Evolutionary conservation across 78 protist species (phyloP).

Genomic region (Dictyostelium purpureum): DNA sequence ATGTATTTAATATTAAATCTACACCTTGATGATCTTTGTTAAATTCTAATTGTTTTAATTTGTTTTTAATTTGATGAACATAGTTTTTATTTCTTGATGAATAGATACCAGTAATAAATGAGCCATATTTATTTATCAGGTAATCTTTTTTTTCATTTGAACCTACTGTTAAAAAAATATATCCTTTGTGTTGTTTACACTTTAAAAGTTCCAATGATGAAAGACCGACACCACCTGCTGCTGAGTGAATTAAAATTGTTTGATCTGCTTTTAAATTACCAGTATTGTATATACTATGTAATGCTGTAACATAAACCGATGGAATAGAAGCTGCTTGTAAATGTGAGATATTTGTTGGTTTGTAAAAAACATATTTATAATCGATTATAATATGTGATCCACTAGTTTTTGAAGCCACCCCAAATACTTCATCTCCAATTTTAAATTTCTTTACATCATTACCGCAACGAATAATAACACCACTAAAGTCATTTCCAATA

Average conservation of each 20-base stretch:
- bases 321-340: constrained; percentile 53
- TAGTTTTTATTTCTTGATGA: neutral
- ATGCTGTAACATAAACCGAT: constrained; percentile 33
- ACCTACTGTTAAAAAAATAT: constrained; percentile 24
- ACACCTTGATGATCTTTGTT: constrained; percentile 41
- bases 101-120: constrained; percentile 27
- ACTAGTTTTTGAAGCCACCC: neutral
- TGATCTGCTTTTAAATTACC: constrained; percentile 1
- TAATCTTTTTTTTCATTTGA: constrained; percentile 15
- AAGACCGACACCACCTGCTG: constrained; percentile 58
- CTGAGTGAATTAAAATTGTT: constrained; percentile 77
- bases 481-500: constrained; percentile 5
- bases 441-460: neutral
- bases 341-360: neutral
- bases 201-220: constrained; percentile 84
- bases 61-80: neutral
- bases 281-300: constrained; percentile 5
- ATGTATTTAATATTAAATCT: constrained; percentile 69
- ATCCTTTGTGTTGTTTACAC: constrained; percentile 65
- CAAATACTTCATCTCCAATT: constrained; percentile 50
- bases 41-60: neutral
- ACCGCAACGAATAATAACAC: neutral
- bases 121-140: neutral
- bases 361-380: neutral
- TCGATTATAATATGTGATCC: neutral